phyloP scores from a whole-genome alignment of 2,329 filamentous ascomycete species.

The Eutypa lata region DNA sequence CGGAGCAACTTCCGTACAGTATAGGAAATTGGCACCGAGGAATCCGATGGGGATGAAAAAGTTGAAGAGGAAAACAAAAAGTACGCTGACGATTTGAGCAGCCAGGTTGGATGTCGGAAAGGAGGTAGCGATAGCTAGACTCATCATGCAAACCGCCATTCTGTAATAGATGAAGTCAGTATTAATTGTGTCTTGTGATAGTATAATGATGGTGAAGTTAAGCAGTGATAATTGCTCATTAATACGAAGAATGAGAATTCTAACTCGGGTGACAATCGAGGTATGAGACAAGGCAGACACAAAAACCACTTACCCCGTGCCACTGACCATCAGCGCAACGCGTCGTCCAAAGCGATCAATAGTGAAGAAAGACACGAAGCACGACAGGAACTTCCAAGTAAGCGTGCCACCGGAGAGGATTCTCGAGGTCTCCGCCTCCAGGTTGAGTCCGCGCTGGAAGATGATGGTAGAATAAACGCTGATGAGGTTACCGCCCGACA shows the following conservation, averaged over 20 bases:
- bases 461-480: constrained; percentile 43
- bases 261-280: too few relatives aligned
- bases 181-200: too few relatives aligned
- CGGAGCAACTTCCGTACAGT: constrained; percentile 58
- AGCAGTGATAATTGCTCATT: too few relatives aligned
- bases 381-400: constrained; percentile 49
- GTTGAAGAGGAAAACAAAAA: constrained; percentile 59
- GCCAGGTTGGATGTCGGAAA: constrained; percentile 41
- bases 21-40: constrained; percentile 57
- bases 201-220: too few relatives aligned
- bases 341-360: constrained; percentile 50
- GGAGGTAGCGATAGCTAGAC: constrained; percentile 49
- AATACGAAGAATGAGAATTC: too few relatives aligned
- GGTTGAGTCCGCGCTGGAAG: constrained; percentile 38
- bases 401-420: constrained; percentile 45
- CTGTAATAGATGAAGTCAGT: constrained; percentile 24
- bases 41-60: constrained; percentile 59
- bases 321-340: constrained; percentile 49
- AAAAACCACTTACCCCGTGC: constrained; percentile 28
- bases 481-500: constrained; percentile 45
- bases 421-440: constrained; percentile 33
- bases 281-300: too few relatives aligned
- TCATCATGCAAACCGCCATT: constrained; percentile 53
- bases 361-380: constrained; percentile 43
- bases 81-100: constrained; percentile 48